Conservation (phyloP, 148 eudicot species). For the Euryodendron excelsum region DNA sequence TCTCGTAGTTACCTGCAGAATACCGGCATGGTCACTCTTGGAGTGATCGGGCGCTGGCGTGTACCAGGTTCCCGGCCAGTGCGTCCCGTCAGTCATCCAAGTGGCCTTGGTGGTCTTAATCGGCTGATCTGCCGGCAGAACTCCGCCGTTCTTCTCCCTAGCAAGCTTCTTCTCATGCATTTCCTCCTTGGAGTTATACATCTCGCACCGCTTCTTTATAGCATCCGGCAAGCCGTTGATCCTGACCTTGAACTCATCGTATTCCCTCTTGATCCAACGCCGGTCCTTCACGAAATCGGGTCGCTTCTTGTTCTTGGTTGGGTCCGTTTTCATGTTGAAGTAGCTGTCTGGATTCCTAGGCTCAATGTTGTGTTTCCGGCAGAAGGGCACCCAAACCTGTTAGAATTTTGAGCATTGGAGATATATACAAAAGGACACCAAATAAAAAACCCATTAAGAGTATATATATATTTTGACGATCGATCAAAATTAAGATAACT, state of each 20-base stretch:
- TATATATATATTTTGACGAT: too few relatives aligned
- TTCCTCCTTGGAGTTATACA: slow-evolving; percentile 59
- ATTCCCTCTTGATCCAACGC: slow-evolving; percentile 92
- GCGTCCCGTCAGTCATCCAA: slow-evolving; percentile 97
- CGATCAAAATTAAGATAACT: too few relatives aligned
- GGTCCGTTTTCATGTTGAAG: slow-evolving; percentile 65
- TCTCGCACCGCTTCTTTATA: slow-evolving; percentile 67
- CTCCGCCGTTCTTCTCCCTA: slow-evolving; percentile 33
- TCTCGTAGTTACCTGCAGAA: slow-evolving; percentile 76
- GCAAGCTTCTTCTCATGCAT: slow-evolving; percentile 31
- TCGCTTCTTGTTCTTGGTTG: slow-evolving; percentile 75
- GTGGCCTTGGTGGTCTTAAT: slow-evolving; percentile 54
- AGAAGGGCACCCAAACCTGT: slow-evolving; percentile 89
- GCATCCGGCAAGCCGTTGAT: slow-evolving; percentile 80
- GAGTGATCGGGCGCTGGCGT: slow-evolving; percentile 51
- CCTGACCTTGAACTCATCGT: slow-evolving; percentile 89
- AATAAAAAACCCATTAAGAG: too few relatives aligned
- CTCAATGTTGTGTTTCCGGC: slow-evolving; percentile 82
- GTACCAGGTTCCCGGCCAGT: slow-evolving; percentile 94
- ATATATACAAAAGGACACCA: too few relatives aligned
- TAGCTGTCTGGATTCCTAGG: slow-evolving; percentile 87
- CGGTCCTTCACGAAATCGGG: slow-evolving; percentile 88
- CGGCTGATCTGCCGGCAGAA: slow-evolving; percentile 16
- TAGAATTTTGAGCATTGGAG: neutral
- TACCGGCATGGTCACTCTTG: slow-evolving; percentile 91